These are phyloP conservation scores for Chrysopogon serrulatus DNA, from an alignment of 176 grass and related monocot genomes.

Conservation along the genomic window DNA sequence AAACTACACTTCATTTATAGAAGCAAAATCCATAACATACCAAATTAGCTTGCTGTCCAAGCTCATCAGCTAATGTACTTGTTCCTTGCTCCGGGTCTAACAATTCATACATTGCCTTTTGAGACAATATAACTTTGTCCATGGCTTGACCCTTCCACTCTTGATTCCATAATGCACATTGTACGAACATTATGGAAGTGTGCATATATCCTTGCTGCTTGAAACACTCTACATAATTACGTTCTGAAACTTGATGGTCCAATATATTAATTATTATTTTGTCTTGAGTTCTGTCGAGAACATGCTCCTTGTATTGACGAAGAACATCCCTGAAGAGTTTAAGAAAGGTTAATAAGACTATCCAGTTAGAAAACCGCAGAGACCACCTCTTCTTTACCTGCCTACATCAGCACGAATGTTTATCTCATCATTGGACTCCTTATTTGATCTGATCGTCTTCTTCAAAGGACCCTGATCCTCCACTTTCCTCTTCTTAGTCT, in stretches of 20 bases:
- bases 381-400: not conserved
- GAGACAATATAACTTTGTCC: not conserved
- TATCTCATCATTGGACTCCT: not conserved
- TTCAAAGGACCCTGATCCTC: too few relatives aligned
- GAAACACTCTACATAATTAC: not conserved
- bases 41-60: too few relatives aligned
- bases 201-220: not conserved
- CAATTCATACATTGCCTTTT: not conserved
- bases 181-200: not conserved
- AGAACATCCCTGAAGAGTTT: not conserved
- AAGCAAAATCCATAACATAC: not conserved
- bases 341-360: not conserved
- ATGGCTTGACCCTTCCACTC: not conserved
- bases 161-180: not conserved
- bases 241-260: not conserved
- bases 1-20: too few relatives aligned
- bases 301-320: not conserved
- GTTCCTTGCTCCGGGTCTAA: not conserved
- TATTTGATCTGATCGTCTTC: not conserved
- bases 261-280: not conserved
- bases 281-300: not conserved
- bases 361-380: slow-evolving; percentile 3
- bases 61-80: not conserved
- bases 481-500: not conserved
- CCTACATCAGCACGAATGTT: not conserved